Percentiles rank a stretch among this genome's conserved stretches.
Evolutionary conservation across 2,329 filamentous ascomycete species (phyloP).

Genomic region (Triangularia verruculosa): DNA sequence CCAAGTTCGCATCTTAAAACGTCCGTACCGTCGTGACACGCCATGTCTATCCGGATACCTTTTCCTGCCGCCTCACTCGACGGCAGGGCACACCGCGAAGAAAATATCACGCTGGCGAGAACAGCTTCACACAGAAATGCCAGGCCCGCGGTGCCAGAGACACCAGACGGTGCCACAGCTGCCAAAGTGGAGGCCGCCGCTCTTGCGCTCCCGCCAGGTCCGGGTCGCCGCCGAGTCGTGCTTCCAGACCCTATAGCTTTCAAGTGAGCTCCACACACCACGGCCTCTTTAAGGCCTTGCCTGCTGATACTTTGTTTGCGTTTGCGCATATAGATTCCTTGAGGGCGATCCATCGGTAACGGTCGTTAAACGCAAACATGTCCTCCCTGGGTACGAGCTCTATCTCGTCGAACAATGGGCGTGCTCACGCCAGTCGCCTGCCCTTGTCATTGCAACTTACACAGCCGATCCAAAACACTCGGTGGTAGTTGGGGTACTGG

Average conservation of each 20-base stretch:
- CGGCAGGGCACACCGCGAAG: constrained; percentile 36
- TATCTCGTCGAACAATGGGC: constrained; percentile 98
- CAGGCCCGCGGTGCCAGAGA: constrained; percentile 23
- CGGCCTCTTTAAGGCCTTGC: neutral
- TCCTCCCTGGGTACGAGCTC: constrained; percentile 80
- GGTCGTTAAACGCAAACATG: constrained; percentile 68
- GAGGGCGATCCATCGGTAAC: constrained; percentile 77
- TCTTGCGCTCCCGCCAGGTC: constrained; percentile 29
- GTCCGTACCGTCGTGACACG: constrained; percentile 7
- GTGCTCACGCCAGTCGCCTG: constrained; percentile 85
- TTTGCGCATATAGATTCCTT: constrained; percentile 57
- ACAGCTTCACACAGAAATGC: constrained; percentile 32
- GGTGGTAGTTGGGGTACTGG: constrained; percentile 76
- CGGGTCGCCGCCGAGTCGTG: constrained; percentile 47
- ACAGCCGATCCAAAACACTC: constrained; percentile 80
- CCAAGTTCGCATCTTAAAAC: neutral
- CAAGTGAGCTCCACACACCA: constrained; percentile 37
- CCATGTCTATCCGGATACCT: constrained; percentile 41
- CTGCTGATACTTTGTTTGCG: constrained; percentile 2
- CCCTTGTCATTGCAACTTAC: constrained; percentile 87
- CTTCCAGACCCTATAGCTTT: constrained; percentile 59
- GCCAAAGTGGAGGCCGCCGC: constrained; percentile 20
- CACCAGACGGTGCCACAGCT: constrained; percentile 26
- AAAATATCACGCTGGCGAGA: constrained; percentile 37
- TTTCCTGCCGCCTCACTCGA: constrained; percentile 32